Percentiles rank a stretch among this genome's conserved stretches.
Evolutionary conservation across 345 rosid genomes (phyloP).

Genomic region (Abelmoschus esculentus): DNA sequence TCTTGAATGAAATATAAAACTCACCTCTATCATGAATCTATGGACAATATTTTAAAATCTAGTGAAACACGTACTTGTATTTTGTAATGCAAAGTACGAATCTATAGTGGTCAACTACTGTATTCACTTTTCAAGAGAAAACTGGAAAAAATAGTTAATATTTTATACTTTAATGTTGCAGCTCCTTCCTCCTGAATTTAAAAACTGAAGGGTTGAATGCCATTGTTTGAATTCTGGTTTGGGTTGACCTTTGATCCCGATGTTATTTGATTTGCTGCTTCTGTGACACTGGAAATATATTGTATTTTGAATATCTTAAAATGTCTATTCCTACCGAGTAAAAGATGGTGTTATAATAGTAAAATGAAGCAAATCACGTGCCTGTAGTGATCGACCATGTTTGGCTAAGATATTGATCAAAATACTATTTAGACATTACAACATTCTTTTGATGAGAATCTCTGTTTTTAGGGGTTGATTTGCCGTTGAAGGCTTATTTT

Average conservation of each 20-base stretch:
- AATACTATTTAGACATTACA: not conserved
- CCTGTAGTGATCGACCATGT: not conserved
- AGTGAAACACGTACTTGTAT: not conserved
- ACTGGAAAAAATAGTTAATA: not conserved
- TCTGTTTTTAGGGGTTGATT: not conserved
- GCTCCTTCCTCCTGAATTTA: constrained; percentile 1
- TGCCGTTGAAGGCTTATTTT: not conserved
- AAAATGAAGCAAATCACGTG: not conserved
- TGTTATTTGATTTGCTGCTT: not conserved
- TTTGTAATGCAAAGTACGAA: not conserved
- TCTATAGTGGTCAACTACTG: not conserved
- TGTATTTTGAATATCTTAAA: not conserved
- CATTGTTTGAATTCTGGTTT: not conserved
- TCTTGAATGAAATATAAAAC: constrained; percentile 1
- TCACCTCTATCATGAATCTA: not conserved
- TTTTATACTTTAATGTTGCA: not conserved
- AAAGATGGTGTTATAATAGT: not conserved
- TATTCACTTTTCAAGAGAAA: not conserved
- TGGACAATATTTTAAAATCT: not conserved
- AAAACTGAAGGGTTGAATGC: not conserved
- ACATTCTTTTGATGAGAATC: not conserved
- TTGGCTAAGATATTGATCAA: constrained; percentile 1
- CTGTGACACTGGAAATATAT: not conserved
- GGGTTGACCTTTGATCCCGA: not conserved
- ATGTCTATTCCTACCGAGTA: not conserved